A percentile compares a stretch with the other conserved stretches of the same genome.
Evolutionary conservation across 208 protist species (phyloP).

Genomic region (Leishmania mexicana): DNA sequence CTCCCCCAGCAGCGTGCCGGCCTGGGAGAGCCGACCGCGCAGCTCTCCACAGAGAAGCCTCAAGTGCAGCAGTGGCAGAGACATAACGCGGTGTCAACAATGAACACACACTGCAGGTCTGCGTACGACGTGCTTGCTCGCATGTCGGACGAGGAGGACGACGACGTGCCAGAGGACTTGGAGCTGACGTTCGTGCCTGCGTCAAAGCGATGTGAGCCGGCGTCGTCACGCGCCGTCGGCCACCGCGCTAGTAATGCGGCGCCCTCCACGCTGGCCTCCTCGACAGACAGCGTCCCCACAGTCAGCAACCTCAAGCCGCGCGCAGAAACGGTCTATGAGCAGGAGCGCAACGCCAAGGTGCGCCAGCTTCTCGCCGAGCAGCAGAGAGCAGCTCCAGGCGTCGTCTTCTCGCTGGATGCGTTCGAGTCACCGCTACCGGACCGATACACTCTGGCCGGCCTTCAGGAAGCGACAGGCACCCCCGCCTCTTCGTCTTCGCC

Average conservation of each 20-base stretch:
- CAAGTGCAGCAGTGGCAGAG: neutral
- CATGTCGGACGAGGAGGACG: slow-evolving; percentile 32
- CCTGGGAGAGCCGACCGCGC: neutral
- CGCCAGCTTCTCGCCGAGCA: slow-evolving; percentile 34
- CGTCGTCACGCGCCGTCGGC: neutral
- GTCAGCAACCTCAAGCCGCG: neutral
- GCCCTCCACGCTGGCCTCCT: neutral
- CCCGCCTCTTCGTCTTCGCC: neutral
- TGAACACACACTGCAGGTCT: neutral
- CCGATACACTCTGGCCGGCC: neutral
- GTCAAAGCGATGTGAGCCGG: slow-evolving; percentile 8
- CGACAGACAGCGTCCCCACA: neutral
- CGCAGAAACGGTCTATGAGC: slow-evolving; percentile 60
- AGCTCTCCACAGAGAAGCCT: neutral
- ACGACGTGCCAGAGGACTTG: slow-evolving; percentile 16
- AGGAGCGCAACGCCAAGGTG: slow-evolving; percentile 65
- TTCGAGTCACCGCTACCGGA: neutral
- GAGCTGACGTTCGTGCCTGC: slow-evolving; percentile 28
- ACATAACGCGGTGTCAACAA: neutral
- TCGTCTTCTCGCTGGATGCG: slow-evolving; percentile 16
- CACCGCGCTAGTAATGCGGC: neutral
- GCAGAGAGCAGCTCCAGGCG: neutral
- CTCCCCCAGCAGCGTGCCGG: neutral
- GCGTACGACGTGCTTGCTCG: slow-evolving; percentile 17
- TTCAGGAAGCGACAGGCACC: neutral